Evolutionary conservation across 176 grass and related monocot species (phyloP), one percentile per base, ranked within the genome.

Genomic region (Aegilops longissima): DNA sequence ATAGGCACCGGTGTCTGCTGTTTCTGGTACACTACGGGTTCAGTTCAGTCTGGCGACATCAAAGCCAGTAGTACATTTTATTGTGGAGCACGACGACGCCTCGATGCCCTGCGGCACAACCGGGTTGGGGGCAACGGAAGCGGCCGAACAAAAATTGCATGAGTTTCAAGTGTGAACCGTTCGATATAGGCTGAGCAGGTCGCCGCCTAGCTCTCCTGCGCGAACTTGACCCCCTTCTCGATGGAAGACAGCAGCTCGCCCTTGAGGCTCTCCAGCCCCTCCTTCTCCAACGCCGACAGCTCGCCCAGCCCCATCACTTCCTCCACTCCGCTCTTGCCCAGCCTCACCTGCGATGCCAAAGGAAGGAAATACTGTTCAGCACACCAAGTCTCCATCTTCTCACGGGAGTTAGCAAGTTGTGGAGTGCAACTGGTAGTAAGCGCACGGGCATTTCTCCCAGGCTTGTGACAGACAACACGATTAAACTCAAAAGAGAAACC

Each of bases 261-360:
- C 82, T 97, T 97, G 25, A 95, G 91, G 67, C 83, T 88, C 58
- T 95, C 92, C 42, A 99, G 77, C 3, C 97, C 92, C 83, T 93
- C 70, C 89, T 97, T 82, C 86, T 92, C 90, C 1, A 88, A 88
- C 18, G 76, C 78, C 0, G 79, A 82, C 20, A 92, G 86, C 78
- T 88, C 63, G 3, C 86, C 86, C 56, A 92, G 34, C 59, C 86
- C 90, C 56, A 86, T 45, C 58, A 92, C 86, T 86, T 92, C 90
- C 78, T 88, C 90, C 40, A 92, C 94, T 75, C 92, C 92, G 17
- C 92, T 97, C 97, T 95, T 99, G 87, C 97, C 94, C 0, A 97
- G 73, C 56, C 78, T 90, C 34, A 99, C 97, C 94, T 99, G 94
- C 25, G 83, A 52, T 20, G 77, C 20, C 29, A 38, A 76, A 51